Base-by-base conservation (phyloP, 1,139 yeast genomes). In the Kodamaea fungicola region DNA sequence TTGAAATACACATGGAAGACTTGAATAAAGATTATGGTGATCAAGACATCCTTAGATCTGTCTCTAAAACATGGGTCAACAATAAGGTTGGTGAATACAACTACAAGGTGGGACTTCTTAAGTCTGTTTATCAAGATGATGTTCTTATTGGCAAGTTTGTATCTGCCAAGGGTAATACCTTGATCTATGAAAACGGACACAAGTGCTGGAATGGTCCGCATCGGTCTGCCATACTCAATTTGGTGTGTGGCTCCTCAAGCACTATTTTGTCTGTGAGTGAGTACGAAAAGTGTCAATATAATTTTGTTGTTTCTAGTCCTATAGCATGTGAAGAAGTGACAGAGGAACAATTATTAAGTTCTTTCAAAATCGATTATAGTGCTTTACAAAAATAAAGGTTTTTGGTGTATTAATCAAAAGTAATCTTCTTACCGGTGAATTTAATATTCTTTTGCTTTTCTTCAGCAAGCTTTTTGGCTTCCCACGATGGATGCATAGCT, bases 131-230 rank as follows among this genome's bases (percentile, higher is more conserved):
- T 38, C 96, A 88, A 55, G 74, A 70, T 43, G 76, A 78, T 19
- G 73, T 78, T 0, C 62, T 71, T 32, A 72, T 86, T 38, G 95
- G 95, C 2, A 55, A 51, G 4, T 81, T 67, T 47, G 51, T 57
- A n/a, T 52, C 61, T 6, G 54, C 59, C 33, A 60, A 61, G 30
- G 62, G 57, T 8, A 58, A 80, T 12, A 59, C 62, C 22, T 45
- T 70, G 33, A 42, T 46, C 32, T 90, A 68, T 54, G 66, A 58
- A 5, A 58, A 69, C 25, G 99, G 99, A n/a, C 80, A 80, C 35
- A 74, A 74, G 53, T 94, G 99, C 60, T 92, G 98, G 97, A 87
- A 89, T 56, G 98, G 98, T 0, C 97, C 97, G 3, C 59, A 67
- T 22, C 76, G 99, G 55, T 74, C 83, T 26, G 90, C 89, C 0